These are phyloP conservation scores for Paramecium biaurelia DNA, from an alignment of 73 alveolate species.

Conservation along the genomic window DNA sequence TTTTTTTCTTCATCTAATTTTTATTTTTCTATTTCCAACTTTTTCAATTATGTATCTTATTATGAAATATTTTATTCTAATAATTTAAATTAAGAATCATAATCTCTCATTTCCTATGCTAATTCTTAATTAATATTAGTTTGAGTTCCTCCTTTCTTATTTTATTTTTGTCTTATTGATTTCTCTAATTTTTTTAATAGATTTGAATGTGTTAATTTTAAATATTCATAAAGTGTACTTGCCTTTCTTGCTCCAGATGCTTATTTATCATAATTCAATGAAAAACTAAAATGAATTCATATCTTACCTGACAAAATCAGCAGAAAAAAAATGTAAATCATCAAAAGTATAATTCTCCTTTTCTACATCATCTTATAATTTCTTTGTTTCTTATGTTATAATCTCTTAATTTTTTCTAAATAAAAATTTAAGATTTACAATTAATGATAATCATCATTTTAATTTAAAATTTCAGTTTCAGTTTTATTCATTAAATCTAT, in stretches of 20 bases:
- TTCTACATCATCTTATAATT: background rate
- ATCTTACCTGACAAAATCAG: background rate
- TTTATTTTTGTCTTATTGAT: conserved; percentile 31
- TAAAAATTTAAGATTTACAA: background rate
- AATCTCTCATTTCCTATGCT: background rate
- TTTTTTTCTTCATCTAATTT: conserved; percentile 20
- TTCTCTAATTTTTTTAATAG: conserved; percentile 17
- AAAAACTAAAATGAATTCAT: background rate
- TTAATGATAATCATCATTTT: conserved; percentile 7
- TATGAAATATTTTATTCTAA: conserved; percentile 45
- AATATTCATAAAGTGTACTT: background rate
- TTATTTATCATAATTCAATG: background rate
- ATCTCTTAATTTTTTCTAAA: conserved; percentile 40
- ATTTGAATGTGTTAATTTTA: background rate
- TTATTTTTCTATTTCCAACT: background rate
- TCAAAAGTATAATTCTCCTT: background rate
- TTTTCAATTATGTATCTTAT: conserved; percentile 26
- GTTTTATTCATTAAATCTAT: conserved; percentile 7
- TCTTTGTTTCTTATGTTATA: background rate
- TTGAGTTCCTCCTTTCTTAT: background rate
- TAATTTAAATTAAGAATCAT: background rate
- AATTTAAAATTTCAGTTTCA: background rate
- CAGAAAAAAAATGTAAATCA: background rate
- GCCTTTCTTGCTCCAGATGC: conserved; percentile 23
- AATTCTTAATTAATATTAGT: background rate